These are phyloP conservation scores for Barnettozyma pratensis DNA, from an alignment of 805 yeast species.

Conservation along the genomic window DNA sequence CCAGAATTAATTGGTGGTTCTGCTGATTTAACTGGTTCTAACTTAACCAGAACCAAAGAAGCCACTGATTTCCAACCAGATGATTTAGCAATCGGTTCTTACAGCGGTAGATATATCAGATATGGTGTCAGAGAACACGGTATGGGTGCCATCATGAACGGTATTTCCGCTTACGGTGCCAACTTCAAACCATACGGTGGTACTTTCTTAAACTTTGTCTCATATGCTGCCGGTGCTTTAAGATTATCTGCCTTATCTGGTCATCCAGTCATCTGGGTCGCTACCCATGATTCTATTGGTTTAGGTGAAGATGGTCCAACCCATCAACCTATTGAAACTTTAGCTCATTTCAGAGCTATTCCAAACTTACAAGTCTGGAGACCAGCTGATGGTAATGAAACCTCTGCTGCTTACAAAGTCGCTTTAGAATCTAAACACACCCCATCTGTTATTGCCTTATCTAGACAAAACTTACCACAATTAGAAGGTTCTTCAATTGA, in stretches of 20 bases:
- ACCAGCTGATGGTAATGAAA: slow-evolving; percentile 91
- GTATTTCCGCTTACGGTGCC: slow-evolving; percentile 88
- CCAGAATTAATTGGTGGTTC: slow-evolving; percentile 98
- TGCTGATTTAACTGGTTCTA: slow-evolving; percentile 96
- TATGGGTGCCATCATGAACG: slow-evolving; percentile 98
- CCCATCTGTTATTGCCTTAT: slow-evolving; percentile 70
- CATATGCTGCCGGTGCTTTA: slow-evolving; percentile 82
- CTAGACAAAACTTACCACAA: slow-evolving; percentile 90
- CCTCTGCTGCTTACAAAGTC: slow-evolving; percentile 72
- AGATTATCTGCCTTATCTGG: slow-evolving; percentile 81
- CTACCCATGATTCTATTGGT: slow-evolving; percentile 88
- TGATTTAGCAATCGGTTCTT: slow-evolving; percentile 72
- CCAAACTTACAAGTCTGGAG: slow-evolving; percentile 86
- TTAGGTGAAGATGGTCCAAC: slow-evolving; percentile 93
- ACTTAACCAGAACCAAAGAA: slow-evolving; percentile 81
- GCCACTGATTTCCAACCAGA: slow-evolving; percentile 94
- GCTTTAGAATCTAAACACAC: slow-evolving; percentile 58
- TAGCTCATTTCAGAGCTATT: slow-evolving; percentile 79
- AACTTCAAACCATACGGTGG: slow-evolving; percentile 92
- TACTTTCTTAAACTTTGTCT: slow-evolving; percentile 91
- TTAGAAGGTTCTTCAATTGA: slow-evolving; percentile 88
- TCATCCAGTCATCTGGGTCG: slow-evolving; percentile 81
- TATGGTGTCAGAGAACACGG: slow-evolving; percentile 99
- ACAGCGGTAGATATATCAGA: slow-evolving; percentile 89
- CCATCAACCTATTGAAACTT: slow-evolving; percentile 87